phyloP scores from a whole-genome alignment of 352 stramenopile species.

The Peronospora farinosa region DNA sequence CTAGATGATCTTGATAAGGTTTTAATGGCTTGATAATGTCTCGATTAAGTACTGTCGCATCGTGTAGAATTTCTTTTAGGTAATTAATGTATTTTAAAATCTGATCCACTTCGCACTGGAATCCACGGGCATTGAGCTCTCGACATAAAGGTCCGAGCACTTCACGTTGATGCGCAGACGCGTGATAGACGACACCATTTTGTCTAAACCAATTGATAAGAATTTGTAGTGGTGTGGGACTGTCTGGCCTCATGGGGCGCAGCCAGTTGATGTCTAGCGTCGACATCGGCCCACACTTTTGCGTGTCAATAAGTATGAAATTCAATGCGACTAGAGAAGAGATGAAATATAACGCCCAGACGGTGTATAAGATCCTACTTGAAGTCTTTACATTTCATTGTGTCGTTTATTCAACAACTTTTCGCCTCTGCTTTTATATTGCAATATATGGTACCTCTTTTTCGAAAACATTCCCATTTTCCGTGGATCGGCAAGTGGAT shows the following conservation, averaged over 20 bases:
- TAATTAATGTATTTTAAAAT: constrained; percentile 20
- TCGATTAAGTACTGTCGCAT: constrained; percentile 1
- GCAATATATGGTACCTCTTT: no score
- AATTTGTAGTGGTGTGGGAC: constrained; percentile 15
- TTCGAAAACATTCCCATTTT: no score
- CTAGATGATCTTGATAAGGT: constrained; percentile 9
- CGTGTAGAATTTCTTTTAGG: constrained; percentile 18
- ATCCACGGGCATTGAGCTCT: constrained; percentile 20
- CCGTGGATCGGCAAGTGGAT: no score
- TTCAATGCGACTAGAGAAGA: no score
- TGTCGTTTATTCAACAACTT: no score
- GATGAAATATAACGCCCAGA: constrained; percentile 4
- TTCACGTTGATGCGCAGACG: constrained; percentile 20
- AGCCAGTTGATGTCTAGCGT: constrained; percentile 20
- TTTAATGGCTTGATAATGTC: constrained; percentile 8
- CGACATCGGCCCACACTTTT: constrained; percentile 1
- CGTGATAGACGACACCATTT: constrained; percentile 24
- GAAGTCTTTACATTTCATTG: no score
- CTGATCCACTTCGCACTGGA: constrained; percentile 19
- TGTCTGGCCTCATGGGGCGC: constrained; percentile 8
- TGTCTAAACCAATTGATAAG: constrained; percentile 23
- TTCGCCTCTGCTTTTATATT: no score
- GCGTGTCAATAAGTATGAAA: no score
- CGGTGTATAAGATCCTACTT: no score
- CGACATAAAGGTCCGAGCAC: constrained; percentile 15